Conservation (phyloP, 352 stramenopile genomes). For the Pythium sukuiense region DNA sequence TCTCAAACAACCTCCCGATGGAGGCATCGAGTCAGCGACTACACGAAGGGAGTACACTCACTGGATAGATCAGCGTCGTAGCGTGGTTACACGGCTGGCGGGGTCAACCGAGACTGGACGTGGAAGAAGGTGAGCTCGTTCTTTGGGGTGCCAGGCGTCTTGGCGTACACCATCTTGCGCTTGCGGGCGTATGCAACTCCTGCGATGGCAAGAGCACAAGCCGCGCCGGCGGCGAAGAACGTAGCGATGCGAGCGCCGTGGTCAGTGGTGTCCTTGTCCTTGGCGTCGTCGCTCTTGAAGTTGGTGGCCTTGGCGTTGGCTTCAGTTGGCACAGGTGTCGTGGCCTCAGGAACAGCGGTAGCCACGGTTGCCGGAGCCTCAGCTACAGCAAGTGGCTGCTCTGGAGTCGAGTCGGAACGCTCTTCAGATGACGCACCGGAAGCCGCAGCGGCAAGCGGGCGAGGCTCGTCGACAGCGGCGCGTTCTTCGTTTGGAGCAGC, state of each 20-base stretch:
- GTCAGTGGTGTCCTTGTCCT: constrained; percentile 1
- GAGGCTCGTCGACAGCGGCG: constrained; percentile 1
- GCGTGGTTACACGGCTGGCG: constrained; percentile 24
- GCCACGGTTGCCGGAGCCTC: neutral
- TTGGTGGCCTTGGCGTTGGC: constrained; percentile 13
- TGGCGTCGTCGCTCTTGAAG: constrained; percentile 17
- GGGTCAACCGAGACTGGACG: constrained; percentile 36
- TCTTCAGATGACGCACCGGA: neutral
- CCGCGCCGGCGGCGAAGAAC: constrained; percentile 20
- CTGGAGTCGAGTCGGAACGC: neutral
- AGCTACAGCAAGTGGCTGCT: neutral
- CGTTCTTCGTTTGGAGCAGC: constrained; percentile 6
- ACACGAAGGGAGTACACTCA: constrained; percentile 10
- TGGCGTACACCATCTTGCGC: constrained; percentile 22
- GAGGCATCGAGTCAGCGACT: neutral
- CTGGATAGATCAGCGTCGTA: neutral
- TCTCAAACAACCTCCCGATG: neutral
- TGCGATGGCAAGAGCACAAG: constrained; percentile 29
- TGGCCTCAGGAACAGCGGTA: neutral
- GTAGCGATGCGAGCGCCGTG: constrained; percentile 17
- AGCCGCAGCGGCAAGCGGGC: constrained; percentile 2
- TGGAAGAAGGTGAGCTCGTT: constrained; percentile 40
- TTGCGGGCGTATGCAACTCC: constrained; percentile 23
- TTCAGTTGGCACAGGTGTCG: neutral
- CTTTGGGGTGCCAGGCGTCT: constrained; percentile 35